Evolutionary conservation across 305 asterid species (phyloP).

Genomic region (Fraxinus floribunda): DNA sequence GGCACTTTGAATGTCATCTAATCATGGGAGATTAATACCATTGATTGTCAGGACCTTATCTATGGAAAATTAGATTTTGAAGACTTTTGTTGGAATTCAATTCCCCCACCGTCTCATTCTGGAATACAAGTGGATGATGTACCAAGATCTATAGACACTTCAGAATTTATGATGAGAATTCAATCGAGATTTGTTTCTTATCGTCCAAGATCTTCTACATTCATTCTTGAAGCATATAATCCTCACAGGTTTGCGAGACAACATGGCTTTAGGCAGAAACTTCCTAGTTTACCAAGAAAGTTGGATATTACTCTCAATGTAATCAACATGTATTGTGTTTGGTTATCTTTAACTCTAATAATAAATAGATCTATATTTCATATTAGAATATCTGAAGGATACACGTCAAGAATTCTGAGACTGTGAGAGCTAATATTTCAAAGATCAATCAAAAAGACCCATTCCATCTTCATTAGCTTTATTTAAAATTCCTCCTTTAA

Average conservation of each 20-base stretch:
- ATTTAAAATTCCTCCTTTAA: too few relatives aligned
- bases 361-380: background rate
- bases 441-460: background rate
- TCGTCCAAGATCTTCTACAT: background rate
- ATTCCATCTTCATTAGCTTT: too few relatives aligned
- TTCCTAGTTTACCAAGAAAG: background rate
- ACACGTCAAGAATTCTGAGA: background rate
- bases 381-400: too few relatives aligned
- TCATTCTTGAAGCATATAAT: background rate
- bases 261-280: background rate
- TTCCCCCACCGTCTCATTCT: too few relatives aligned
- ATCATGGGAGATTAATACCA: background rate
- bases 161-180: background rate
- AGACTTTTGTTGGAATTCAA: background rate
- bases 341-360: background rate
- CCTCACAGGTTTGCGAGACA: background rate
- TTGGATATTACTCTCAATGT: background rate
- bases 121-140: background rate
- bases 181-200: too few relatives aligned
- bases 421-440: background rate
- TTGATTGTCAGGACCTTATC: background rate
- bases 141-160: background rate
- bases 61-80: too few relatives aligned
- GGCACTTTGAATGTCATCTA: background rate
- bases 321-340: background rate